Conservation (phyloP, 75 land plant species). For the Pseudotsuga menziesii region DNA sequence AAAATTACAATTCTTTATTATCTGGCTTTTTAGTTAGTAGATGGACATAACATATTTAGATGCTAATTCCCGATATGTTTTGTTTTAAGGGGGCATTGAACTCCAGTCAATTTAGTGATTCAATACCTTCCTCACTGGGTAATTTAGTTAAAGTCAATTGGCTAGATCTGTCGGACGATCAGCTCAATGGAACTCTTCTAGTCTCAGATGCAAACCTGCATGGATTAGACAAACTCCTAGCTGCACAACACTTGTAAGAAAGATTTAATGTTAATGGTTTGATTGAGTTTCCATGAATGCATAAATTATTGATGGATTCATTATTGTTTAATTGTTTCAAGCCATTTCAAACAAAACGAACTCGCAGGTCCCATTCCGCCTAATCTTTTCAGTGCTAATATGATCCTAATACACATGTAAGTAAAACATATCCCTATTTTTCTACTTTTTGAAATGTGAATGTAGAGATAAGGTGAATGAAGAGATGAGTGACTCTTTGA, state of each 20-base stretch:
- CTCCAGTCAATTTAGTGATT: conserved; percentile 51
- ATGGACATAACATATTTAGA: background rate
- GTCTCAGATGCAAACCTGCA: conserved; percentile 29
- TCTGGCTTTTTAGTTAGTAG: background rate
- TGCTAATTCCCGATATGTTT: background rate
- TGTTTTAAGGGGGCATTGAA: conserved; percentile 23
- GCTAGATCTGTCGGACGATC: conserved; percentile 69
- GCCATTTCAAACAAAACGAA: conserved; percentile 58
- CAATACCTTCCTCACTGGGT: conserved; percentile 62
- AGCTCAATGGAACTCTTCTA: conserved; percentile 49
- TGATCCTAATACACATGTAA: conserved; percentile 33
- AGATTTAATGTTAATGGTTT: background rate
- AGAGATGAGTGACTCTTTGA: background rate
- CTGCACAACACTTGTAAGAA: conserved; percentile 64
- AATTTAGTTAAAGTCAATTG: conserved; percentile 40
- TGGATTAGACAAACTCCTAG: conserved; percentile 54
- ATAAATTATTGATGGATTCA: background rate
- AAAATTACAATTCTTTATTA: no score
- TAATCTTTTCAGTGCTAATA: conserved; percentile 38
- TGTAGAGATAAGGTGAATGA: no score
- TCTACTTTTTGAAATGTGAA: no score
- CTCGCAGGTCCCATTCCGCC: conserved; percentile 51
- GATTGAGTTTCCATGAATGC: background rate
- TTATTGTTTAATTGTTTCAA: conserved; percentile 2
- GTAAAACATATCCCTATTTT: background rate